Conservation (phyloP, 1,139 yeast genomes). For the Petasospora fabianii region DNA sequence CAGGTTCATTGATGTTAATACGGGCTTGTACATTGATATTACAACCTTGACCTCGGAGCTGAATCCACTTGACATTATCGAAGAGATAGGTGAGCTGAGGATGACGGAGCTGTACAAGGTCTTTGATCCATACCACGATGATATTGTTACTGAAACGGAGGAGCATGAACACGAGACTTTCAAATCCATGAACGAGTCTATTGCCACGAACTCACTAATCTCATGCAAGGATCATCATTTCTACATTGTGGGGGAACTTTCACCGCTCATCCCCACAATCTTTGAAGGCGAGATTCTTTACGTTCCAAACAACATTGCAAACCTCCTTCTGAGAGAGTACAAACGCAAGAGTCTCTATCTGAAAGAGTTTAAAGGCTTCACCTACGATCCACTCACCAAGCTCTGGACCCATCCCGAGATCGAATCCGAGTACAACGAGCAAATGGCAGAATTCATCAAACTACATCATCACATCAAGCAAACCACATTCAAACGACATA, state of each 20-base stretch:
- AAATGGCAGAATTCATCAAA: slow-evolving; percentile 13
- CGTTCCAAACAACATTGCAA: slow-evolving; percentile 39
- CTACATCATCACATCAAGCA: slow-evolving; percentile 20
- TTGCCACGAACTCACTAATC: slow-evolving; percentile 27
- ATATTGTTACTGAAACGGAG: slow-evolving; percentile 26
- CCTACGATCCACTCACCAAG: slow-evolving; percentile 32
- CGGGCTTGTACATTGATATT: slow-evolving; percentile 59
- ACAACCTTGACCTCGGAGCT: slow-evolving; percentile 35
- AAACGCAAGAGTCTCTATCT: slow-evolving; percentile 29
- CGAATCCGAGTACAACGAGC: slow-evolving; percentile 18
- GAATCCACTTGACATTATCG: slow-evolving; percentile 17
- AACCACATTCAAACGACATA: slow-evolving; percentile 20
- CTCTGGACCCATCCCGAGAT: slow-evolving; percentile 32
- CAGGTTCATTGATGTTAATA: slow-evolving; percentile 49
- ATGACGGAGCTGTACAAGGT: slow-evolving; percentile 33
- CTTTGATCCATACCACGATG: slow-evolving; percentile 37
- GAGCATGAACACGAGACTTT: slow-evolving; percentile 74
- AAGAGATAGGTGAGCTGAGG: slow-evolving; percentile 20
- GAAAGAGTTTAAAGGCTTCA: slow-evolving; percentile 29
- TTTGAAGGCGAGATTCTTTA: slow-evolving; percentile 49
- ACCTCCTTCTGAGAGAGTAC: slow-evolving; percentile 43
- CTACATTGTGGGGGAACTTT: slow-evolving; percentile 42
- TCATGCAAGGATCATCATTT: slow-evolving; percentile 53
- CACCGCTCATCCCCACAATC: slow-evolving; percentile 40
- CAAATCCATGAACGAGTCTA: slow-evolving; percentile 42